Conservation (phyloP, 495 filamentous ascomycete genomes). For the Xylaria grammica region DNA sequence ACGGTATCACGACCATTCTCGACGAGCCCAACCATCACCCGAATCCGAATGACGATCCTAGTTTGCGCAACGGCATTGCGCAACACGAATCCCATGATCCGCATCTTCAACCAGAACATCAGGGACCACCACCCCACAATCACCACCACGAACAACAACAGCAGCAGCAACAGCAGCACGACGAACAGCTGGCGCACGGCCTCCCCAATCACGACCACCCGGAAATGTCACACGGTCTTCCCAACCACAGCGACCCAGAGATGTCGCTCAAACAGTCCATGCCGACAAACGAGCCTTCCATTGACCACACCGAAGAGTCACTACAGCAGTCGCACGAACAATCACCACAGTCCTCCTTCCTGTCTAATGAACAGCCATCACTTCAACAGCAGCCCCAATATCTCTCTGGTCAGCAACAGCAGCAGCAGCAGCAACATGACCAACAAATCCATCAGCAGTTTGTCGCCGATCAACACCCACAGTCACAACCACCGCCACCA, state of each 20-base stretch:
- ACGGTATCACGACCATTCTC: constrained; percentile 32
- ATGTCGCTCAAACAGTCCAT: constrained; percentile 29
- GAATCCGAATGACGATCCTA: constrained; percentile 25
- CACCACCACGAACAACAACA: constrained; percentile 23
- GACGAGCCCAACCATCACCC: constrained; percentile 16
- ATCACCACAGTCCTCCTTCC: constrained; percentile 16
- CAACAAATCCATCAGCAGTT: constrained; percentile 35
- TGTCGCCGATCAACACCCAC: constrained; percentile 34
- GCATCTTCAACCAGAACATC: constrained; percentile 18
- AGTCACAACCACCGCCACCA: constrained; percentile 37
- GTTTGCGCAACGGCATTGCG: constrained; percentile 27
- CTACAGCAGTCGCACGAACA: constrained; percentile 6
- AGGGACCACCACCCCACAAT: constrained; percentile 25
- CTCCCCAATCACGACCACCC: constrained; percentile 28
- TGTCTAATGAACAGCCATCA: constrained; percentile 30
- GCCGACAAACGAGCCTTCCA: constrained; percentile 20
- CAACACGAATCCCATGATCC: constrained; percentile 28
- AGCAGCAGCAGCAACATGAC: constrained; percentile 21
- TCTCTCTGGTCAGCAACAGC: constrained; percentile 28
- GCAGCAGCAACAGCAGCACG: constrained; percentile 21
- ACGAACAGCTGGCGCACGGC: constrained; percentile 30
- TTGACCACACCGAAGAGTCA: constrained; percentile 18
- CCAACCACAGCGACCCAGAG: constrained; percentile 27
- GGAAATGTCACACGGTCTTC: constrained; percentile 26
- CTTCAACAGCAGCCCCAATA: constrained; percentile 29